Percentiles rank a stretch among this genome's conserved stretches.
These are phyloP conservation scores for Apophysomyces elegans DNA, from an alignment of 371 early-diverging fungal genomes.

Conservation along the genomic window DNA sequence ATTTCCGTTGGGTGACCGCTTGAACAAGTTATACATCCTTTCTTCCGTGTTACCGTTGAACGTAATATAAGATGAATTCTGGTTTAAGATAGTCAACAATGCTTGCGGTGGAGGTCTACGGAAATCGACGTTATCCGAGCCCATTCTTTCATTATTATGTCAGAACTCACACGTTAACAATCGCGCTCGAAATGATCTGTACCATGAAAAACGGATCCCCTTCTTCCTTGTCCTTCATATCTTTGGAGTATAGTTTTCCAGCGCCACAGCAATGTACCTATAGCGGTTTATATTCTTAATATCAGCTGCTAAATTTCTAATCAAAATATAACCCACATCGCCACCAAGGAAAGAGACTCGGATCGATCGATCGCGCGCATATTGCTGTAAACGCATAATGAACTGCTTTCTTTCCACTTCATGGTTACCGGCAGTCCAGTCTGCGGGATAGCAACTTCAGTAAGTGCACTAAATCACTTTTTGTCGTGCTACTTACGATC, in stretches of 20 bases:
- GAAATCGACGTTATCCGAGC: not conserved
- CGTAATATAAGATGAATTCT: conserved; percentile 35
- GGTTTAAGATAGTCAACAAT: conserved; percentile 40
- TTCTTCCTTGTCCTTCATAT: conserved; percentile 52
- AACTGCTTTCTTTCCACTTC: conserved; percentile 71
- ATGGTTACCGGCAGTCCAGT: conserved; percentile 77
- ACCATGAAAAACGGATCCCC: conserved; percentile 75
- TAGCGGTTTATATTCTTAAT: not conserved
- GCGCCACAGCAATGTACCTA: conserved; percentile 77
- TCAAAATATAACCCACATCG: conserved; percentile 58
- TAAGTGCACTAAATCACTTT: not conserved
- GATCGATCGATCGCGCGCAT: conserved; percentile 61
- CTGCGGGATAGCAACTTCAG: conserved; percentile 16
- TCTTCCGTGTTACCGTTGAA: conserved; percentile 45
- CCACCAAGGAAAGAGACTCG: conserved; percentile 87
- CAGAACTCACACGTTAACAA: conserved; percentile 59
- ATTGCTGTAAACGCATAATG: conserved; percentile 67
- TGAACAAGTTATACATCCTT: conserved; percentile 47
- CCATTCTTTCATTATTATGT: not conserved
- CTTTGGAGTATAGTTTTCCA: conserved; percentile 59
- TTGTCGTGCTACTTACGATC: conserved; percentile 55
- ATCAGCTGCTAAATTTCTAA: not conserved
- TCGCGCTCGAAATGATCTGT: conserved; percentile 79
- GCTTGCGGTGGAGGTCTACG: conserved; percentile 47
- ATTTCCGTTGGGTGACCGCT: conserved; percentile 44